Percentiles rank a stretch among this genome's conserved stretches.
Conservation (phyloP, 2,329 filamentous ascomycete genomes). For the Colletotrichum caudatum region DNA sequence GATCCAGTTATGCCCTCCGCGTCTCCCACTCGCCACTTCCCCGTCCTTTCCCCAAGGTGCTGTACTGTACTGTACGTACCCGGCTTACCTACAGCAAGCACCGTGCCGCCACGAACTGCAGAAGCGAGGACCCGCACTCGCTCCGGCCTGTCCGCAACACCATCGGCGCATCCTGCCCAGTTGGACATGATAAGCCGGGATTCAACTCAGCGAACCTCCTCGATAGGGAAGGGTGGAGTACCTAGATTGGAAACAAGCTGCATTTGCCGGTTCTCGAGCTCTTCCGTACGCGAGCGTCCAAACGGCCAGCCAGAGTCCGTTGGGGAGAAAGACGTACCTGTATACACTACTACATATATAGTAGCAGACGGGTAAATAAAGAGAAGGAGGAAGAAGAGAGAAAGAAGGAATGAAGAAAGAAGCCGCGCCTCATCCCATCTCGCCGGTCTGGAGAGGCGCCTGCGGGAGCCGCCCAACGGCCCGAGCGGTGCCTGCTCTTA, state of each 20-base stretch:
- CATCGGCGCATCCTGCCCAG: neutral
- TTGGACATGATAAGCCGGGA: neutral
- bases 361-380: no score
- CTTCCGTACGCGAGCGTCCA: neutral
- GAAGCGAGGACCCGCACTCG: neutral
- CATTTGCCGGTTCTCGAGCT: neutral
- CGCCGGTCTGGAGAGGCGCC: conserved; percentile 2
- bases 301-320: conserved; percentile 7
- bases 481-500: conserved; percentile 31
- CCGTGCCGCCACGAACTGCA: neutral
- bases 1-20: conserved; percentile 7
- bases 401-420: neutral
- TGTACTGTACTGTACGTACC: neutral
- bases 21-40: neutral
- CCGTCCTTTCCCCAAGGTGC: conserved; percentile 4
- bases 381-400: neutral
- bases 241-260: no score
- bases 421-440: conserved; percentile 3
- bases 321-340: no score
- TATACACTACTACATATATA: no score
- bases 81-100: neutral
- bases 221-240: no score
- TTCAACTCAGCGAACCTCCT: neutral
- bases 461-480: conserved; percentile 27
- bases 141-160: conserved; percentile 4